Percentiles rank a stretch among this genome's conserved stretches.
Evolutionary conservation across 2,329 filamentous ascomycete species (phyloP).

Genomic region (Apiospora kogelbergensis): DNA sequence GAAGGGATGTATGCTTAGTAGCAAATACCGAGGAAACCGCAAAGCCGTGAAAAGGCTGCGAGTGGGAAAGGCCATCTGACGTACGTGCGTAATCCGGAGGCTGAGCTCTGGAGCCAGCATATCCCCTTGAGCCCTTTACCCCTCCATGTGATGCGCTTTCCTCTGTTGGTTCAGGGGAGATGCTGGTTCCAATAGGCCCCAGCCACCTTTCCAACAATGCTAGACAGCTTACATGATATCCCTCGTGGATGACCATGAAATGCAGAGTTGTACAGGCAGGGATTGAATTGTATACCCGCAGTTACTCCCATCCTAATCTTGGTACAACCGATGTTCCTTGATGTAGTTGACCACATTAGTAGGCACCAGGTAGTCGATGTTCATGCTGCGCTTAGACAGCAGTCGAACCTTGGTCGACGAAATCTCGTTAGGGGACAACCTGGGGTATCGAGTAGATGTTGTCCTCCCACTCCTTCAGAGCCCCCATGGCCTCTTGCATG

Average conservation of each 20-base stretch:
- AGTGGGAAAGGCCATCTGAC: background rate
- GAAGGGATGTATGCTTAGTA: background rate
- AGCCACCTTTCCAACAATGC: background rate
- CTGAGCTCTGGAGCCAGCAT: background rate
- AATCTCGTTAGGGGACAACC: constrained; percentile 82
- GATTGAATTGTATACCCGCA: no score
- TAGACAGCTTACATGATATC: background rate
- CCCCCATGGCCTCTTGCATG: constrained; percentile 83
- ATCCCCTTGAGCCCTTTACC: background rate
- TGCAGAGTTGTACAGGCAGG: no score
- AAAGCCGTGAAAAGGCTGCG: background rate
- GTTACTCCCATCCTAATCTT: constrained; percentile 23
- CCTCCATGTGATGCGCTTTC: background rate
- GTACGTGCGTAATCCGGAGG: background rate
- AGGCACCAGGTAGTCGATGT: constrained; percentile 75
- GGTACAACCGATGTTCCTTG: constrained; percentile 63
- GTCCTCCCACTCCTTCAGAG: constrained; percentile 76
- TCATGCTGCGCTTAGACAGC: constrained; percentile 77
- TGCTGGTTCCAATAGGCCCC: background rate
- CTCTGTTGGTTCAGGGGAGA: background rate
- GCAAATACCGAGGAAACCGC: background rate
- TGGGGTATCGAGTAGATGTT: constrained; percentile 89
- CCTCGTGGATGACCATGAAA: no score
- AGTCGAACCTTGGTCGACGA: constrained; percentile 81
- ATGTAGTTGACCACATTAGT: constrained; percentile 75